Base-by-base conservation (phyloP, 2,329 filamentous ascomycete species). In the Nothophaeocryptopus gaeumannii region DNA sequence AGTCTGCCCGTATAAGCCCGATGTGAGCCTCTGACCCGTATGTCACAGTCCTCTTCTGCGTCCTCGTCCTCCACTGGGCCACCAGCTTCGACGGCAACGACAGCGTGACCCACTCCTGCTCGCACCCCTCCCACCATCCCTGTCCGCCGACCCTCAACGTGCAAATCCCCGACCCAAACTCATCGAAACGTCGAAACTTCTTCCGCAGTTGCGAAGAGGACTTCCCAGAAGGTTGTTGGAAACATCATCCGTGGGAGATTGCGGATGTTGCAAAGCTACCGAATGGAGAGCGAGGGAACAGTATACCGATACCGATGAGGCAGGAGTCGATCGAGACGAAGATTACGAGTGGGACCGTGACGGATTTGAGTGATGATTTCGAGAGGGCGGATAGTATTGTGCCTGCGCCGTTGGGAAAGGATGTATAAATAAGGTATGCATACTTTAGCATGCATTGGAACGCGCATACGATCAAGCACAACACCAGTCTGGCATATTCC, bases 21-120 rank as follows among this genome's bases (percentile, higher is more conserved):
- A 13, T 13, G 5, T 5, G 14, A 30, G 10, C 5, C 14, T 11
- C 38, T 47, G 16, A 34, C 41, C 30, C 31, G 30, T 30, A 7
- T n/a, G 12, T n/a, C 20, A 13, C 33, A 55, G 49, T 52, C 20
- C 42, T 55, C 5, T 50, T 52, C 38, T 55, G 45, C 39, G 49
- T 52, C 14, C 36, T 55, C n/a, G 42, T 52, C 20, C 42, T 52
- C 5, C 53, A 55, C 39, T 55, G 53, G 53, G 53, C 43, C 5
- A 55, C 53, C 7, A 47, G 37, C 7, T 47, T 55, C 42, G 45
- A 55, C 46, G 39, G 33, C 30, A 38, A 31, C 30, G 49, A 49
- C 46, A 42, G 20, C 12, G 20, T 30, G 11, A 35, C 32, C n/a
- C 39, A 40, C n/a, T 46, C 41, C 15, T 52, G 53, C 41, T 50